phyloP scores from a whole-genome alignment of 2,329 filamentous ascomycete genomes.

The Colletotrichum navitas region DNA sequence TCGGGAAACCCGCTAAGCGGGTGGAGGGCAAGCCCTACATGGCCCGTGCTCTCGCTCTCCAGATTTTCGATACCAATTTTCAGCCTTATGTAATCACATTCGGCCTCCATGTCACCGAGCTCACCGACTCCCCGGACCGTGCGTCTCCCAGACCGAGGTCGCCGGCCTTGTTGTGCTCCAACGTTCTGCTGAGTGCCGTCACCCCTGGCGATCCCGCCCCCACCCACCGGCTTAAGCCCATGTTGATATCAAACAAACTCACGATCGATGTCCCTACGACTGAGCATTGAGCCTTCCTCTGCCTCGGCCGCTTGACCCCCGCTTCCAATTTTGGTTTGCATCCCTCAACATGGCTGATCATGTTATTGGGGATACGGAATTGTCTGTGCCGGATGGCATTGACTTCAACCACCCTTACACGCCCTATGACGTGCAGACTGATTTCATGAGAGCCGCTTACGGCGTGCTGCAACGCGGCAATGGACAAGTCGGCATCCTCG shows the following conservation, averaged over 20 bases:
- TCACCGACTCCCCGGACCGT: background rate
- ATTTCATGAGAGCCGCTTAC: constrained; percentile 90
- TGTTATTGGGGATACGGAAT: constrained; percentile 39
- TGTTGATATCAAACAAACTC: constrained; percentile 2
- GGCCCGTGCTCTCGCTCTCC: constrained; percentile 5
- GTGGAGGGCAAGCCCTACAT: constrained; percentile 59
- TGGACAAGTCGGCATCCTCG: constrained; percentile 87
- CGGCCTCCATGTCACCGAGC: background rate
- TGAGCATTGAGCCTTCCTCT: background rate
- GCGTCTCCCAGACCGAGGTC: background rate
- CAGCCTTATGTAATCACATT: background rate
- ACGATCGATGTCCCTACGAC: background rate
- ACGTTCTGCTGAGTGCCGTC: background rate
- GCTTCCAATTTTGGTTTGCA: too few relatives aligned
- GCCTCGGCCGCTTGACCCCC: background rate
- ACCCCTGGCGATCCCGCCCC: constrained; percentile 9
- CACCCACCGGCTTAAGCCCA: background rate
- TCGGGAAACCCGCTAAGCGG: constrained; percentile 54
- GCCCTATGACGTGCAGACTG: constrained; percentile 87
- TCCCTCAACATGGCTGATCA: background rate
- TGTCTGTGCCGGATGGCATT: constrained; percentile 46
- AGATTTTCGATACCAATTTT: too few relatives aligned
- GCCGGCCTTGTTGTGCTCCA: too few relatives aligned
- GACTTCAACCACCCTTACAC: constrained; percentile 90
- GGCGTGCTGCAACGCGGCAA: constrained; percentile 76